Base-by-base conservation (phyloP, 352 stramenopile species). In the Phytophthora pinifolia region DNA sequence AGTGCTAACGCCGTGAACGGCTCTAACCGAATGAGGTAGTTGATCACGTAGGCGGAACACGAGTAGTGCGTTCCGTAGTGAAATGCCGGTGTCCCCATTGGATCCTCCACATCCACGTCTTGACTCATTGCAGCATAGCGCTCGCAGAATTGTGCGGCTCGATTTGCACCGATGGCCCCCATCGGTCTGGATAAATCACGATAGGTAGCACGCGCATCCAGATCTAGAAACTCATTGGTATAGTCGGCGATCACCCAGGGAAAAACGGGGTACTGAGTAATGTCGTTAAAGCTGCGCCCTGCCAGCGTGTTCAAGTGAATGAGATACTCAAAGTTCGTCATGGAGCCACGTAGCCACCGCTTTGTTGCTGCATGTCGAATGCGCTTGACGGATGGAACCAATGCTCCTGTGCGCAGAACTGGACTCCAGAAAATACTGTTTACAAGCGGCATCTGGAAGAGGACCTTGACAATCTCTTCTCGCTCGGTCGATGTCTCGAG, bases 241-340 rank as follows among this genome's bases (percentile, higher is more conserved):
- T 98, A 98, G 53, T 98, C 87, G 9, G 79, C 67, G 9, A 99
- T 59, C 1, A 99, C 70, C 96, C 96, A 99, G 12, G 96, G 96
- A 64, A 99, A 98, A 1, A 92, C 92, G 3, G 97, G 97, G 63
- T 99, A 99, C 68, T 99, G 96, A 33, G 91, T 98, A n/a, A 99
- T 91, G 53, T 99, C 96, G 72, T 98, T 98, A 61, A 98, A 98
- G 48, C 81, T 98, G 38, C 97, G 70, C 3, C 97, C 97, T 3
- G 94, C 96, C 7, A 98, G 70, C 0, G 93, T 95, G 68, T 99
- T 99, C 29, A 99, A 69, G 64, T 98, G 83, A 44, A 98, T 96
- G 14, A 99, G 68, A 63, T 99, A 99, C 56, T 99, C 97, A 67
- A 98, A 99, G 53, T 91, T 93, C 1, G 80, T 89, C 14, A 93